Evolutionary conservation across 306 rosid genomes (phyloP).

Genomic region (Quercus alba): DNA sequence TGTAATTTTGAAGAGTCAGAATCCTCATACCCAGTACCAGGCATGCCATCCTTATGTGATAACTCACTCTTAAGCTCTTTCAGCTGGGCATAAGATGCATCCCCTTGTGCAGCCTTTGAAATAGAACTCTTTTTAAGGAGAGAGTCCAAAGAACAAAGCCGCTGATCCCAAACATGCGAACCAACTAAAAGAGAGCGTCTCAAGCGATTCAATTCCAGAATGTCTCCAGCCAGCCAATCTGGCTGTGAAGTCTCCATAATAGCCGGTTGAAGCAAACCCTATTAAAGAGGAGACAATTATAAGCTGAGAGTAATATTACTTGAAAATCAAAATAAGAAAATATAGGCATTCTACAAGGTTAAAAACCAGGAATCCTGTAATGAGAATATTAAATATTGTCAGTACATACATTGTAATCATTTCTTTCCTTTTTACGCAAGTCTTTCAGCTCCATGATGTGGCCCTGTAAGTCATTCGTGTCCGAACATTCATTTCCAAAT

Average conservation of each 20-base stretch:
- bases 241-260: slow-evolving; percentile 35
- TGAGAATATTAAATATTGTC: too few relatives aligned
- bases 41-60: slow-evolving; percentile 33
- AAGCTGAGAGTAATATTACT: neutral
- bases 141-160: slow-evolving; percentile 58
- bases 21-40: slow-evolving; percentile 29
- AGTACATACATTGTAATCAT: too few relatives aligned
- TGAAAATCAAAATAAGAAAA: slow-evolving; percentile 6
- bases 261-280: slow-evolving; percentile 65
- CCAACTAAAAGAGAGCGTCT: slow-evolving; percentile 77
- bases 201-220: slow-evolving; percentile 75
- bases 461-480: too few relatives aligned
- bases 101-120: slow-evolving; percentile 39
- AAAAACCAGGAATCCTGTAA: too few relatives aligned
- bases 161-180: slow-evolving; percentile 89
- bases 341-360: slow-evolving; percentile 12
- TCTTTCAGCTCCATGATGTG: too few relatives aligned
- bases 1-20: slow-evolving; percentile 33
- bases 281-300: slow-evolving; percentile 24
- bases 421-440: too few relatives aligned
- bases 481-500: too few relatives aligned
- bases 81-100: slow-evolving; percentile 29
- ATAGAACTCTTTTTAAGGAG: slow-evolving; percentile 44
- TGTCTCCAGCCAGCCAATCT: slow-evolving; percentile 49
- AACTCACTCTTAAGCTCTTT: slow-evolving; percentile 41